Evolutionary conservation across 768 basidiomycete genomes (phyloP).

Genomic region (Lactifluus hygrophoroides): DNA sequence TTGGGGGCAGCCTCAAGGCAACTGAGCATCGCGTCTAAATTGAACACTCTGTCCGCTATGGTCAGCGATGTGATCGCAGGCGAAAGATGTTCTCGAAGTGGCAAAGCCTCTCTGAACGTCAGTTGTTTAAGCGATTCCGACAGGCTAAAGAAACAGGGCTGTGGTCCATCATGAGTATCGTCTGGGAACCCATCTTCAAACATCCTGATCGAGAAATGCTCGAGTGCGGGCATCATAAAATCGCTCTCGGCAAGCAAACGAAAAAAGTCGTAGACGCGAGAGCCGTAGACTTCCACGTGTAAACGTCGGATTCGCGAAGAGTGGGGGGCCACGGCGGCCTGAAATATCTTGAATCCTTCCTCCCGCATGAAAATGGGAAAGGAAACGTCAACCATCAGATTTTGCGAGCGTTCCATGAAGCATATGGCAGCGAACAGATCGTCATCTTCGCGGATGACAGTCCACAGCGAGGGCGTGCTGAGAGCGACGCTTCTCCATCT

Average conservation of each 20-base stretch:
- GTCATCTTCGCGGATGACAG: constrained; percentile 9
- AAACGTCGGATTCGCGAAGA: not conserved
- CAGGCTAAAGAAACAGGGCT: not conserved
- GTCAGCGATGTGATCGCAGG: constrained; percentile 3
- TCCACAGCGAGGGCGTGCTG: not conserved
- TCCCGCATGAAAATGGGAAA: not conserved
- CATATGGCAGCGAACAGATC: not conserved
- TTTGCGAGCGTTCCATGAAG: not conserved
- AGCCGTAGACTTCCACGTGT: not conserved
- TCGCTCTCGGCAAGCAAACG: not conserved
- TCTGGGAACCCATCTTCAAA: not conserved
- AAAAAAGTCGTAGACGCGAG: constrained; percentile 9
- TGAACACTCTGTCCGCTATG: not conserved
- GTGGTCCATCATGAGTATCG: not conserved
- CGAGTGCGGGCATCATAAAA: not conserved
- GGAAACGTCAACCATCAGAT: constrained; percentile 4
- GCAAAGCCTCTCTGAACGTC: not conserved
- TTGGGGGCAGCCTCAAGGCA: constrained; percentile 6
- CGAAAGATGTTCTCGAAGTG: not conserved
- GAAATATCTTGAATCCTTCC: not conserved
- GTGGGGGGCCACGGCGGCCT: not conserved
- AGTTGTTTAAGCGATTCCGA: not conserved
- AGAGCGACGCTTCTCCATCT: constrained; percentile 1
- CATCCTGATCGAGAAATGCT: constrained; percentile 11
- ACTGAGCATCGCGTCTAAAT: constrained; percentile 1